A percentile compares a stretch with the other conserved stretches of the same genome.
Conservation (phyloP, 176 grass and related monocot species). For the Cymbopogon citratus region DNA sequence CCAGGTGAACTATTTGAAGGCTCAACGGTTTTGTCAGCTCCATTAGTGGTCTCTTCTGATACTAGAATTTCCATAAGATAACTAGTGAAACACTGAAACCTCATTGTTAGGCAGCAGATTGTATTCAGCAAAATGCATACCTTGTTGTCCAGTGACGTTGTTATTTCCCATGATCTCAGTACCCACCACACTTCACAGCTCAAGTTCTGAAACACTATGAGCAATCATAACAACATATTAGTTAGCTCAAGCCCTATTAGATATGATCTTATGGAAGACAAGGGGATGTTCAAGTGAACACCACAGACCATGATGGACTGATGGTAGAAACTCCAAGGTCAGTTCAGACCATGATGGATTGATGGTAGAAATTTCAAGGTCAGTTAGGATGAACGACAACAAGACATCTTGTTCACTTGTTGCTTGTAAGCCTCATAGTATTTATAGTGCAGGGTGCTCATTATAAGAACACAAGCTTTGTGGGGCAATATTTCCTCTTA, state of each 20-base stretch:
- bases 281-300: neutral
- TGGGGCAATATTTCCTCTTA: conserved; percentile 7
- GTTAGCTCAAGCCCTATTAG: neutral
- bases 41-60: conserved; percentile 17
- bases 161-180: conserved; percentile 50
- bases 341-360: conserved; percentile 30
- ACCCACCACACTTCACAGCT: neutral
- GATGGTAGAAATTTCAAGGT: neutral
- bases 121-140: conserved; percentile 24
- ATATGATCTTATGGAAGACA: neutral
- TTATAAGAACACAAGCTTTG: neutral
- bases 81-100: neutral
- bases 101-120: neutral
- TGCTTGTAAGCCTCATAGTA: conserved; percentile 29
- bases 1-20: neutral
- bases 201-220: conserved; percentile 28
- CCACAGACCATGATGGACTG: conserved; percentile 28
- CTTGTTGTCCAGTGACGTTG: conserved; percentile 39
- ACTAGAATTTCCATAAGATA: neutral
- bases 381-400: conserved; percentile 16
- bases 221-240: conserved; percentile 1
- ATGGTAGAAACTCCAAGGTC: conserved; percentile 8
- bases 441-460: conserved; percentile 21
- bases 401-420: conserved; percentile 28
- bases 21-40: neutral